These are phyloP conservation scores for Penicillium sp. DNA, from an alignment of 2,329 filamentous ascomycete genomes.

Conservation along the genomic window DNA sequence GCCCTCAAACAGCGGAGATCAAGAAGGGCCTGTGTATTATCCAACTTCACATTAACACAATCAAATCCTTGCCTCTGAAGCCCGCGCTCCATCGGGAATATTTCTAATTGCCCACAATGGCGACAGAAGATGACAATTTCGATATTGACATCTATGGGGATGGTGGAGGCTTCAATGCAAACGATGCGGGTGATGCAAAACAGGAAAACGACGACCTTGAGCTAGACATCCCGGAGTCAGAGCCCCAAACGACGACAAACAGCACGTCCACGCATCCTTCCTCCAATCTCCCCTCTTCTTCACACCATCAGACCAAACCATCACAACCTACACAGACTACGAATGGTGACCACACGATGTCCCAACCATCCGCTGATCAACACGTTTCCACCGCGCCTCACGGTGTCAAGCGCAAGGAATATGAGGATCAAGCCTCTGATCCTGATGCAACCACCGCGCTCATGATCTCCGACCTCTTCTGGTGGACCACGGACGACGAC, in stretches of 20 bases:
- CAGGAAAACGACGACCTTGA: slow-evolving; percentile 45
- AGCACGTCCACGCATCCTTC: neutral
- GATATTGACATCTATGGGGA: slow-evolving; percentile 72
- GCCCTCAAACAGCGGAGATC: slow-evolving; percentile 26
- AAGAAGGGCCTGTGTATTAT: slow-evolving; percentile 42
- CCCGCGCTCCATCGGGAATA: slow-evolving; percentile 25
- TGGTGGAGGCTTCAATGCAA: slow-evolving; percentile 50
- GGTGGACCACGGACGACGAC: slow-evolving; percentile 97
- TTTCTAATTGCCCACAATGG: slow-evolving; percentile 42
- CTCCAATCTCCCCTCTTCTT: neutral
- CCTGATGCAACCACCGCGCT: slow-evolving; percentile 69
- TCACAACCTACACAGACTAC: slow-evolving; percentile 5
- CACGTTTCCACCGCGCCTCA: slow-evolving; percentile 49
- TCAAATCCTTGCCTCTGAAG: slow-evolving; percentile 34
- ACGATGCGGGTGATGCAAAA: slow-evolving; percentile 51
- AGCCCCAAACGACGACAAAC: slow-evolving; percentile 1
- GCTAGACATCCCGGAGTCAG: slow-evolving; percentile 38
- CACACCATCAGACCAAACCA: slow-evolving; percentile 11
- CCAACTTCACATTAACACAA: slow-evolving; percentile 37
- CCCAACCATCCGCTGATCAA: slow-evolving; percentile 20
- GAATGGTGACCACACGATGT: slow-evolving; percentile 16
- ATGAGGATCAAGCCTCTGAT: slow-evolving; percentile 58
- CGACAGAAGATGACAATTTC: slow-evolving; percentile 67
- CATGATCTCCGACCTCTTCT: slow-evolving; percentile 85
- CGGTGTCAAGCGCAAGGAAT: slow-evolving; percentile 64